These are phyloP conservation scores for Panellus pusillus DNA, from an alignment of 768 basidiomycete species.

Conservation along the genomic window DNA sequence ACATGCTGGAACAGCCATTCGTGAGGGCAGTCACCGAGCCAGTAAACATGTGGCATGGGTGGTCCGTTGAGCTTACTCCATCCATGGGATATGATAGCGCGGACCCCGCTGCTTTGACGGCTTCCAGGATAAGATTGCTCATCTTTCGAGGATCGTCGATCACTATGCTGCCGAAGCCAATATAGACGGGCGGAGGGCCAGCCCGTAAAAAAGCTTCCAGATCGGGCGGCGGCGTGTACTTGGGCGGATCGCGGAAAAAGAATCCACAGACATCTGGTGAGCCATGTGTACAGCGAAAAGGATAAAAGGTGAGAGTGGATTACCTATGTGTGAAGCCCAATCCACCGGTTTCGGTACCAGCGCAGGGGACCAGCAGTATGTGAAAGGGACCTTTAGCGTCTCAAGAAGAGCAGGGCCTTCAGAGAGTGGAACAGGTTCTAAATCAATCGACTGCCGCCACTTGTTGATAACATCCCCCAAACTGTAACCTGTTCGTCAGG, in stretches of 20 bases:
- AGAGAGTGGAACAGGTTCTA: conserved; percentile 34
- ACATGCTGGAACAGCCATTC: conserved; percentile 50
- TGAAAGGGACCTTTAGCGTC: conserved; percentile 39
- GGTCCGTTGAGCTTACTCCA: conserved; percentile 35
- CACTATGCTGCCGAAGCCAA: conserved; percentile 39
- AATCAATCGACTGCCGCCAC: conserved; percentile 37
- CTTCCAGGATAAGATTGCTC: conserved; percentile 38
- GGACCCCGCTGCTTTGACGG: conserved; percentile 35
- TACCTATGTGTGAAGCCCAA: conserved; percentile 43
- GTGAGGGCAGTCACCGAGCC: conserved; percentile 46
- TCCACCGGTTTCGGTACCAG: conserved; percentile 42
- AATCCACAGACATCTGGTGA: conserved; percentile 42
- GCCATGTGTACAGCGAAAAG: conserved; percentile 20
- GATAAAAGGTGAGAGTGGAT: conserved; percentile 35
- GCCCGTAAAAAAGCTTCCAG: conserved; percentile 33
- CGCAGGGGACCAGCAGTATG: conserved; percentile 41
- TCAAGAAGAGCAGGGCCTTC: conserved; percentile 39
- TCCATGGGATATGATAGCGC: conserved; percentile 46
- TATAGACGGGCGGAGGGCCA: conserved; percentile 40
- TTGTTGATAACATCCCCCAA: conserved; percentile 44
- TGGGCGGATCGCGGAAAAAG: conserved; percentile 38
- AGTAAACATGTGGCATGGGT: conserved; percentile 36
- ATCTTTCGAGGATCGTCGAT: conserved; percentile 16
- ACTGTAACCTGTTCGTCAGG: conserved; percentile 22
- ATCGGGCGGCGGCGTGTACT: conserved; percentile 33